These are phyloP conservation scores for Phaeotremella skinneri DNA, from an alignment of 768 basidiomycete species.

Conservation along the genomic window DNA sequence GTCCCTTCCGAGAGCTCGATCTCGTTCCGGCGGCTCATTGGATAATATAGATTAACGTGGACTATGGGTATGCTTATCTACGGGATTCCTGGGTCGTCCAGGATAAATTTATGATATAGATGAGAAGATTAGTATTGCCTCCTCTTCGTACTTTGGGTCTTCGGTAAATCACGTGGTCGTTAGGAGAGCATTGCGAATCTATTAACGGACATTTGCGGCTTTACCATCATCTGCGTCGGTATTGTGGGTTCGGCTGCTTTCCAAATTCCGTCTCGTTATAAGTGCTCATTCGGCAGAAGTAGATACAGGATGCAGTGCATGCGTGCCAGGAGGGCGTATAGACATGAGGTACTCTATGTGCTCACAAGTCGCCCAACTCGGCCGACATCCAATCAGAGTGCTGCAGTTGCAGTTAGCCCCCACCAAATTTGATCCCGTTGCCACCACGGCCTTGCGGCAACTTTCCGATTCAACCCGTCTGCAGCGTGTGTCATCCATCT, in stretches of 20 bases:
- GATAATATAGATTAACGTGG: too few relatives aligned
- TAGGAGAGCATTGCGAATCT: too few relatives aligned
- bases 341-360: constrained; percentile 2
- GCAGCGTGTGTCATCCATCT: constrained; percentile 1
- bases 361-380: constrained; percentile 7
- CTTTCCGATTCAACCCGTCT: constrained; percentile 21
- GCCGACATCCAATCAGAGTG: neutral
- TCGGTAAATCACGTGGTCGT: too few relatives aligned
- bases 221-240: too few relatives aligned
- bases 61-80: neutral
- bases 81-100: neutral
- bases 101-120: neutral
- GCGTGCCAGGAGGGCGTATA: neutral
- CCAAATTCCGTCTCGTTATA: too few relatives aligned
- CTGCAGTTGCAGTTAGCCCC: neutral
- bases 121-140: neutral
- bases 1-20: constrained; percentile 3
- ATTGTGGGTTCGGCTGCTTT: too few relatives aligned
- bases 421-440: neutral
- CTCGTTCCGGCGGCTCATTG: constrained; percentile 1
- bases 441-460: constrained; percentile 1
- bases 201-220: too few relatives aligned
- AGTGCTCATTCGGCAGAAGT: too few relatives aligned
- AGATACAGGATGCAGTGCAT: too few relatives aligned
- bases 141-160: neutral